Base-by-base conservation (phyloP, 1,139 yeast genomes). In the Scheffersomyces cryptocercus region DNA sequence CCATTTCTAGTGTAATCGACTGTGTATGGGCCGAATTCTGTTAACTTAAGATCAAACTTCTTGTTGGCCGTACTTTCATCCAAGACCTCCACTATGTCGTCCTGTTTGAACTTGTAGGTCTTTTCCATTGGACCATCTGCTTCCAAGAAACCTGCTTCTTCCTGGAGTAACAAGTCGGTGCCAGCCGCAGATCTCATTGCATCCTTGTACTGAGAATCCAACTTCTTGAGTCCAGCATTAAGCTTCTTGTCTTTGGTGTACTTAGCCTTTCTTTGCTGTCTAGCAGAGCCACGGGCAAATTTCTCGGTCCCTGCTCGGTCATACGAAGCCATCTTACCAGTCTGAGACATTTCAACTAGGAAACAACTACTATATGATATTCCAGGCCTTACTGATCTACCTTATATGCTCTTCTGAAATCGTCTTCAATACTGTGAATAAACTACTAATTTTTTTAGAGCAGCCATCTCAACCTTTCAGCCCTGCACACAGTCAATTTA, bases 121-220 rank as follows among this genome's bases (percentile, higher is more conserved):
- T 81, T 84, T 65, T 95, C 99, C 89, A 93, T 84, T 36, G 55
- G 68, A 3, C 84, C 88, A 54, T 95, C 99, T 3, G 97, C 89
- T 62, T 93, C 99, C 52, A 95, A 68, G 55, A 75, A 86, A 39
- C 99, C 99, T 3, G 76, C 79, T 36, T 86, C 85, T 68, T 93
- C 97, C 52, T 88, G 88, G 39, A 90, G 70, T 52, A 95, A 75
- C 59, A 88, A 77, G 55, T 93, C 97, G 0, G 97, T 88, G 6
- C 87, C 84, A 20, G 91, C 88, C 1, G 97, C 97, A 12, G 90
- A 79, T 51, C 77, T 71, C 15, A 88, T 81, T 0, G 97, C 96
- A 49, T 85, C 86, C 51, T 81, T 80, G 63, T 88, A 88, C 54
- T 85, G 85, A 40, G 76, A 75, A 58, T 93, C 96, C 44, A 85